Base-by-base conservation (phyloP, 805 yeast species). In the Candida khao-thaluensis region DNA sequence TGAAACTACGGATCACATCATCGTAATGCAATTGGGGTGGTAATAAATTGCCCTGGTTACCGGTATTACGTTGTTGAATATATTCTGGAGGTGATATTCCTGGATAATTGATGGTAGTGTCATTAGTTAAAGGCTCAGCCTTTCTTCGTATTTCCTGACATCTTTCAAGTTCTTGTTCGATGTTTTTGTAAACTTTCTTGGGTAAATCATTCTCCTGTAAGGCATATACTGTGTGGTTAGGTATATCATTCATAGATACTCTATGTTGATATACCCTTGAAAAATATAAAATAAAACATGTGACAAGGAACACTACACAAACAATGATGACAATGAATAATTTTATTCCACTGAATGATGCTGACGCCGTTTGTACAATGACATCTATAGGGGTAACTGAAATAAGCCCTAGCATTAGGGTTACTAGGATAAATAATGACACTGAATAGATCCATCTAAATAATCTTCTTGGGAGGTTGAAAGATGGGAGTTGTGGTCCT, bases 341-440 rank as follows among this genome's bases (percentile, higher is more conserved):
- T 56, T 89, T 87, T 56, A 86, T 67, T 1, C 86, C 93, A 50
- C 85, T 77, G 43, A 77, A 76, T 9, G 71, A 61, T 3, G 77
- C 62, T 6, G 67, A 66, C 2, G 78, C 67, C 1, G 82, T 71
- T 48, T 77, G 75, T 1, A 76, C 66, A 43, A 89, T 79, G 21
- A 88, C 79, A 59, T 91, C 97, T 11, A 88, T 76, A 0, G 95
- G 95, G 0, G 91, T 67, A 7, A 84, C 85, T 2, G 85, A 67
- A 18, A 81, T 66, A 40, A 89, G 75, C 0, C 81, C 86, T 15
- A 84, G 50, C 39, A 53, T 40, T 10, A 60, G 30, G 2, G 54
- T 17, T 5, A 53, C 48, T 17, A 57, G 43, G 3, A 59, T 41
- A 7, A 60, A 25, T 25, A 57, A 48, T 7, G 62, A 59, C 10